These are phyloP conservation scores for Penicillium samsonianum DNA, from an alignment of 495 filamentous ascomycete genomes.

Conservation along the genomic window DNA sequence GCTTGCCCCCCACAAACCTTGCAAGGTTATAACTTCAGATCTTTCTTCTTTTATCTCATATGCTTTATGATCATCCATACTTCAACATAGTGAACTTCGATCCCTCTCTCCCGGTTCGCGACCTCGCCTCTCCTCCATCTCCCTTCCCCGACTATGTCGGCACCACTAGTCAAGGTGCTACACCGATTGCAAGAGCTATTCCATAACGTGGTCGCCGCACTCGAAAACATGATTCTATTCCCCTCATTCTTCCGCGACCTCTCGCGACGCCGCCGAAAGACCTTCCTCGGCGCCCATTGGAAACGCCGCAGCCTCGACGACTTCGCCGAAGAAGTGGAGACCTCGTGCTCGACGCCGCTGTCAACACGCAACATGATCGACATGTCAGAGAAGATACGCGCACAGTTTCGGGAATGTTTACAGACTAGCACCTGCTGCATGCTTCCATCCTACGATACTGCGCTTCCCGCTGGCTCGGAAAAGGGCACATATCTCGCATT, in stretches of 20 bases:
- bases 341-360: slow-evolving; percentile 49
- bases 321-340: slow-evolving; percentile 52
- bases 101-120: slow-evolving; percentile 4
- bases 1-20: background rate
- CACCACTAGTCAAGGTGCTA: slow-evolving; percentile 47
- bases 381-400: slow-evolving; percentile 60
- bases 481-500: slow-evolving; percentile 61
- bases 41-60: slow-evolving; percentile 24
- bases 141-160: slow-evolving; percentile 37
- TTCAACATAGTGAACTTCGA: slow-evolving; percentile 1
- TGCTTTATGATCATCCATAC: slow-evolving; percentile 14
- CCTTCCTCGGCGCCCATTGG: slow-evolving; percentile 42
- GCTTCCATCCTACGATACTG: slow-evolving; percentile 67
- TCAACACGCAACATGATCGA: slow-evolving; percentile 45
- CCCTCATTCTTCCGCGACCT: slow-evolving; percentile 50
- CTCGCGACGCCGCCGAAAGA: slow-evolving; percentile 37
- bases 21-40: slow-evolving; percentile 14
- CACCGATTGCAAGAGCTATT: slow-evolving; percentile 56
- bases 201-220: slow-evolving; percentile 50
- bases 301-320: slow-evolving; percentile 51
- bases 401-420: slow-evolving; percentile 57
- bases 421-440: slow-evolving; percentile 59
- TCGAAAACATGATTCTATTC: slow-evolving; percentile 54
- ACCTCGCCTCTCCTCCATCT: slow-evolving; percentile 4
- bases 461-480: slow-evolving; percentile 61